Conservation (phyloP, 805 yeast genomes). For the Pichia californica region DNA sequence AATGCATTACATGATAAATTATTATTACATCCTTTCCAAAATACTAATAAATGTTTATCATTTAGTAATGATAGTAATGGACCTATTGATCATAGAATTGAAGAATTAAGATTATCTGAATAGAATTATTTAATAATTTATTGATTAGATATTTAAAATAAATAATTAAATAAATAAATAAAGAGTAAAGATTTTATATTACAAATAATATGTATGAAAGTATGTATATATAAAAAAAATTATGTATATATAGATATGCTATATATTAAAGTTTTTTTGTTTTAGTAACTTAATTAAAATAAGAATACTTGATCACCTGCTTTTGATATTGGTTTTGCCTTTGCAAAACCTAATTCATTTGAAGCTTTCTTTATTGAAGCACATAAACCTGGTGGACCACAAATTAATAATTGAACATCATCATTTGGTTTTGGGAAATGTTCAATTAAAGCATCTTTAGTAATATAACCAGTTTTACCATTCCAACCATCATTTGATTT, state of each 20-base stretch:
- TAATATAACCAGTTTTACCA: conserved; percentile 75
- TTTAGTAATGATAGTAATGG: conserved; percentile 24
- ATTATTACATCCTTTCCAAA: conserved; percentile 39
- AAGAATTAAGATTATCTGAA: conserved; percentile 35
- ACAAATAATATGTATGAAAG: not conserved
- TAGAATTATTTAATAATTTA: not conserved
- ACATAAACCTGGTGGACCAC: conserved; percentile 95
- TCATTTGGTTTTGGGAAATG: conserved; percentile 56
- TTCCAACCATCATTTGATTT: conserved; percentile 66
- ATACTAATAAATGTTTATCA: conserved; percentile 14
- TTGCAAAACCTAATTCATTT: conserved; percentile 63
- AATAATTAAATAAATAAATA: not conserved
- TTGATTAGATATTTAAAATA: no score
- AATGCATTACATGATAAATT: conserved; percentile 76
- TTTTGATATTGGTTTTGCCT: conserved; percentile 85
- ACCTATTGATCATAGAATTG: conserved; percentile 40
- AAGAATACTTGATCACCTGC: conserved; percentile 87
- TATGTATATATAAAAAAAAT: not conserved
- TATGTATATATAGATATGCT: not conserved
- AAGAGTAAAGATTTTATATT: not conserved
- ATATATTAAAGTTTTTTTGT: no score
- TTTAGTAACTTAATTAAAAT: conserved; percentile 51
- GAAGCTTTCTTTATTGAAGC: conserved; percentile 79
- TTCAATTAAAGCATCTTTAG: conserved; percentile 61
- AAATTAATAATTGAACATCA: conserved; percentile 66